phyloP scores from a whole-genome alignment of 2,329 filamentous ascomycete species.

The Neofusicoccum laricinum region DNA sequence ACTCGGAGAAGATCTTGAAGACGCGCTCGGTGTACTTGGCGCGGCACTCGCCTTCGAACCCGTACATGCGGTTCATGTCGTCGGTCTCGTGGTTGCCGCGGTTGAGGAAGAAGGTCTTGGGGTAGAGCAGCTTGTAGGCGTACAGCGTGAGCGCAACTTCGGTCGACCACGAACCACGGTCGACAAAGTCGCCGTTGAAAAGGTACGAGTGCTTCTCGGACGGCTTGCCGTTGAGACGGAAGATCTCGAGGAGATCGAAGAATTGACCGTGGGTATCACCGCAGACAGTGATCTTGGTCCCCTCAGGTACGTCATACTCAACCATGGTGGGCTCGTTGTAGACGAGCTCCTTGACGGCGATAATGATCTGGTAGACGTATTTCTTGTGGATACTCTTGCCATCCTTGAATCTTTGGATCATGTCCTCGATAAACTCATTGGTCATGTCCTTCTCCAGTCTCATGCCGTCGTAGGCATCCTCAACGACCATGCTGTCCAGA shows the following conservation, averaged over 20 bases:
- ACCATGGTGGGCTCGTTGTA: slow-evolving; percentile 97
- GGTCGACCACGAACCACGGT: slow-evolving; percentile 96
- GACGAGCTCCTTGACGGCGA: slow-evolving; percentile 84
- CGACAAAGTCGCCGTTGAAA: slow-evolving; percentile 98
- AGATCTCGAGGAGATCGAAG: slow-evolving; percentile 95
- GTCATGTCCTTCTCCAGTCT: slow-evolving; percentile 81
- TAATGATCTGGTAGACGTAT: slow-evolving; percentile 95
- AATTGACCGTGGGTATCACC: slow-evolving; percentile 98
- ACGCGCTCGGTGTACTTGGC: slow-evolving; percentile 95
- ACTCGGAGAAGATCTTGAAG: slow-evolving; percentile 98
- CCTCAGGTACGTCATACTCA: slow-evolving; percentile 77
- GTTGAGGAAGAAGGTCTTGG: slow-evolving; percentile 88
- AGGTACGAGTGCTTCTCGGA: slow-evolving; percentile 86
- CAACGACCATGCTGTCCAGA: slow-evolving; percentile 78
- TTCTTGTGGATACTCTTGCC: slow-evolving; percentile 95
- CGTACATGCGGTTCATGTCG: slow-evolving; percentile 98
- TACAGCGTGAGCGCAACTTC: slow-evolving; percentile 93
- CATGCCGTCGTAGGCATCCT: slow-evolving; percentile 81
- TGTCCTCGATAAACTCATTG: slow-evolving; percentile 93
- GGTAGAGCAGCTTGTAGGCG: slow-evolving; percentile 93
- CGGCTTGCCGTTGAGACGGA: slow-evolving; percentile 83
- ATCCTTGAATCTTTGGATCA: slow-evolving; percentile 92
- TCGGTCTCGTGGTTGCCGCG: slow-evolving; percentile 98
- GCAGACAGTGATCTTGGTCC: slow-evolving; percentile 83
- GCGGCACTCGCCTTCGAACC: slow-evolving; percentile 97